Evolutionary conservation across 2,329 filamentous ascomycete species (phyloP), one percentile per base, ranked within the genome.

Genomic region (Fusarium secorum): DNA sequence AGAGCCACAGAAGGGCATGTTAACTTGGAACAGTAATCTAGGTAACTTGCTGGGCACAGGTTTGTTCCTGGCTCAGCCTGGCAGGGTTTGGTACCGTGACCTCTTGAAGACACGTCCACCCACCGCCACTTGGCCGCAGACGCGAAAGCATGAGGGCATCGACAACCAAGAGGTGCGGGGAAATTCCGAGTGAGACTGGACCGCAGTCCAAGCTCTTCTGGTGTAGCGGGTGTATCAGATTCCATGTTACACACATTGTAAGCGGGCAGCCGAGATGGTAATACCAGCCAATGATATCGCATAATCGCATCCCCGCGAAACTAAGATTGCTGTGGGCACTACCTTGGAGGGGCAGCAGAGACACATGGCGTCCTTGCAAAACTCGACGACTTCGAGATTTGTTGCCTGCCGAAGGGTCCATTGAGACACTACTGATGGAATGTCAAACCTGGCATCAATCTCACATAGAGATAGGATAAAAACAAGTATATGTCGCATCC

Each of bases 231-330:
- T 46, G 32, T 71, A 63, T 60, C 60, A 71, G 49, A 38, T 38
- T 49, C 56, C 14, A 41, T 55, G 53, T 53, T 63, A 59, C 49
- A 58, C 51, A 41, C 17, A 66, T 68, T 32, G 48, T 54, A 56
- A 53, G 51, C 46, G 45, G 20, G 42, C 26, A 41, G 28, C 36
- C 44, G 36, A 22, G 35, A 65, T 42, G 28, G 24, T 38, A 13
- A n/a, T 5, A 52, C 64, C 65, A 58, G 42, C 74, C 70, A 74
- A 76, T 74, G 42, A 61, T 8, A 60, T 48, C 49, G 20, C 57
- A 15, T 41, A 44, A 32, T 53, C 63, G 63, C 51, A 66, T 69
- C 68, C 66, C 70, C 72, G 60, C 74, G 66, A 71, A 60, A 57
- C 45, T 46, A 55, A 63, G 32, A 44, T 39, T 48, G 49, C 59